Evolutionary conservation across 495 filamentous ascomycete genomes (phyloP).

Genomic region (Cairneyella variabilis): DNA sequence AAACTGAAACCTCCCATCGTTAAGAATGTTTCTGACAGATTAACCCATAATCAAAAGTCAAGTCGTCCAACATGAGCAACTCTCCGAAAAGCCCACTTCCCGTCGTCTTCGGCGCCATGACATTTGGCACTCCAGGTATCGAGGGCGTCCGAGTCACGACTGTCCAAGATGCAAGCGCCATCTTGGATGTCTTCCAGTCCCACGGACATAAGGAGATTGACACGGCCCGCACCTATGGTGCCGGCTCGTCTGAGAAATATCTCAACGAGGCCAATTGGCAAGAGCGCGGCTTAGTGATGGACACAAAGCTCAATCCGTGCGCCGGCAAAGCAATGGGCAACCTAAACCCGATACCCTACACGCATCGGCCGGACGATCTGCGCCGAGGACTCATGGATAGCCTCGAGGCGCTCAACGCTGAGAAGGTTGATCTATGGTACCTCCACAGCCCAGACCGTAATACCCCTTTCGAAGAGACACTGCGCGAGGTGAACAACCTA

Average conservation of each 20-base stretch:
- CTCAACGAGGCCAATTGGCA: conserved; percentile 43
- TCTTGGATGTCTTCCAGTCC: conserved; percentile 49
- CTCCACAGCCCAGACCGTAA: conserved; percentile 48
- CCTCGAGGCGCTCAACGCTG: conserved; percentile 22
- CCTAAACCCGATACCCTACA: conserved; percentile 5
- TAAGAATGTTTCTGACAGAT: background rate
- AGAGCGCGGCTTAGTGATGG: conserved; percentile 44
- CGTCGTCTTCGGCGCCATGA: conserved; percentile 29
- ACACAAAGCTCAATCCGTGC: conserved; percentile 45
- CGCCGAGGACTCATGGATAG: conserved; percentile 34
- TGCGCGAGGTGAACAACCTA: conserved; percentile 43
- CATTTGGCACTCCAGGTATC: conserved; percentile 17
- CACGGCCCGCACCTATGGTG: conserved; percentile 50
- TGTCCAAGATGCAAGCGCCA: conserved; percentile 10
- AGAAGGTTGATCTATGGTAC: conserved; percentile 46
- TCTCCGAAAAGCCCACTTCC: background rate
- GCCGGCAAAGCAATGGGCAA: background rate
- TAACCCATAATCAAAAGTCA: background rate
- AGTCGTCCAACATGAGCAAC: too few relatives aligned
- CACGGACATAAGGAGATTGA: conserved; percentile 55
- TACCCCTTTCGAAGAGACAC: conserved; percentile 45
- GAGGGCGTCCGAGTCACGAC: conserved; percentile 6
- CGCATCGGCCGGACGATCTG: conserved; percentile 34
- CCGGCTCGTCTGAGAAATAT: conserved; percentile 44
- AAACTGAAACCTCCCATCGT: too few relatives aligned